Percentiles rank a stretch among this genome's conserved stretches.
These are phyloP conservation scores for Allium cepa DNA, from an alignment of 106 monocot genomes.

Conservation along the genomic window DNA sequence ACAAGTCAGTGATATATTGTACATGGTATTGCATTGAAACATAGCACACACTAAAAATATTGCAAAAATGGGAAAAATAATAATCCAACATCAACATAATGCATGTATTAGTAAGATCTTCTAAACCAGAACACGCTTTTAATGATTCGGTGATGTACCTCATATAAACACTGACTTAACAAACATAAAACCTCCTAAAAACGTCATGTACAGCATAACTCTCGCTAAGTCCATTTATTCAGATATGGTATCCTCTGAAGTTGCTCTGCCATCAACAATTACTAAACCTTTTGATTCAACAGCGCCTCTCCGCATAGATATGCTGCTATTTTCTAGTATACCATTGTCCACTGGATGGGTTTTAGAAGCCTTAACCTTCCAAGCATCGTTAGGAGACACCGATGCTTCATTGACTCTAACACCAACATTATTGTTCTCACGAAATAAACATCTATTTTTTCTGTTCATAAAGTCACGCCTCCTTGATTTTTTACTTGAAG, in stretches of 20 bases:
- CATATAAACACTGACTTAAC: not conserved
- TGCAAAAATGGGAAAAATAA: not conserved
- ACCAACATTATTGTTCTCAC: not conserved
- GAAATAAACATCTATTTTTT: conserved; percentile 9
- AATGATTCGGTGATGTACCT: too few relatives aligned
- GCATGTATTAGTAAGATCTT: not conserved
- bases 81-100: not conserved
- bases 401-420: conserved; percentile 10
- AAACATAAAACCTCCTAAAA: conserved; percentile 21
- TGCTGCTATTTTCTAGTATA: conserved; percentile 13
- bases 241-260: conserved; percentile 92
- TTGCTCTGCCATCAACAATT: conserved; percentile 51
- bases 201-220: conserved; percentile 16
- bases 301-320: conserved; percentile 18
- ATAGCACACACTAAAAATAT: too few relatives aligned
- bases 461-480: conserved; percentile 41
- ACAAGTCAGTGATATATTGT: too few relatives aligned
- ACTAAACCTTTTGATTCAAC: conserved; percentile 27
- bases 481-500: conserved; percentile 14
- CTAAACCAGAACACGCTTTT: not conserved
- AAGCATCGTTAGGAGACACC: not conserved
- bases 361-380: not conserved
- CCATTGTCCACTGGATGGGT: too few relatives aligned
- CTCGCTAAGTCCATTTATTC: conserved; percentile 13
- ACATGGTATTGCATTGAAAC: too few relatives aligned